Percentiles rank a stretch among this genome's conserved stretches.
Evolutionary conservation across 495 filamentous ascomycete genomes (phyloP).

Genomic region (Penicillium manginii): DNA sequence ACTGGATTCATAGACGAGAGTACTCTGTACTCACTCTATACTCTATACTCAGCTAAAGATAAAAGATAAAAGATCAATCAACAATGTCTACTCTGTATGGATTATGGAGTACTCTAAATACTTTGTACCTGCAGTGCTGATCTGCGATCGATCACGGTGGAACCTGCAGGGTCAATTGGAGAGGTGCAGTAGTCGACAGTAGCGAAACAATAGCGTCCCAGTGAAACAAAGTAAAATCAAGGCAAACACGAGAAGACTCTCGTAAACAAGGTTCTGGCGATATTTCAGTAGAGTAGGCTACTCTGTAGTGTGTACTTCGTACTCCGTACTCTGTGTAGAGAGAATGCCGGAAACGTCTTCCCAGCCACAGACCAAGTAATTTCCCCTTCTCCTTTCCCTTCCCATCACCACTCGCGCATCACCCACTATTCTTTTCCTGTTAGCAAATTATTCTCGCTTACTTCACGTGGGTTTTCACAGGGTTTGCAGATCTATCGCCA

Average conservation of each 20-base stretch:
- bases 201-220: slow-evolving; percentile 2
- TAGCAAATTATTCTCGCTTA: background rate
- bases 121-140: slow-evolving; percentile 2
- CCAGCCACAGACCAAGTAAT: background rate
- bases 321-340: too few species aligned
- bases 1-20: background rate
- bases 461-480: background rate
- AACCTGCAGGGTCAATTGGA: background rate
- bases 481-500: slow-evolving; percentile 7
- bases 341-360: slow-evolving; percentile 20
- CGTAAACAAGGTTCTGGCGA: too few species aligned
- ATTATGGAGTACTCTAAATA: too few species aligned
- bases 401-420: background rate
- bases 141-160: slow-evolving; percentile 5
- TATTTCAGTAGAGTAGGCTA: too few species aligned
- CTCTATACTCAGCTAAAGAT: background rate
- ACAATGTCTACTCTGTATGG: too few species aligned
- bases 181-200: slow-evolving; percentile 6
- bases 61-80: too few species aligned
- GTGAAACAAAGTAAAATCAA: slow-evolving; percentile 1
- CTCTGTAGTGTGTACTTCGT: too few species aligned
- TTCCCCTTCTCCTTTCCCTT: slow-evolving; percentile 1
- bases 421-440: background rate
- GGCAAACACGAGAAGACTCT: background rate
- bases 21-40: background rate